These are phyloP conservation scores for Kazachstania martiniae DNA, from an alignment of 805 yeast genomes.

Conservation along the genomic window DNA sequence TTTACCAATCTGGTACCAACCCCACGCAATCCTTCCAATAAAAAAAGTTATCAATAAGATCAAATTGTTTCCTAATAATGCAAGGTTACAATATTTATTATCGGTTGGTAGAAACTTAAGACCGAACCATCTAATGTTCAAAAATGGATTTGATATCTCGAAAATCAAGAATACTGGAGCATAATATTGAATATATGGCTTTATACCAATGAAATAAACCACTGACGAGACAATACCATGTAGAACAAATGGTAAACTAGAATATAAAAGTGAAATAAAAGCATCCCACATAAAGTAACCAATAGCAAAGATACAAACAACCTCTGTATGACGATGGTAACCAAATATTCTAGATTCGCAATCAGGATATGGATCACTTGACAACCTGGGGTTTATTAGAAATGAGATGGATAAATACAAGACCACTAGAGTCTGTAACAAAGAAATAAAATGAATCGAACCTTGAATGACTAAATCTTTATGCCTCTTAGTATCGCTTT, in stretches of 20 bases:
- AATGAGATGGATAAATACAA: constrained; percentile 30
- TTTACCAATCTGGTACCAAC: constrained; percentile 52
- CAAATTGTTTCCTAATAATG: constrained; percentile 31
- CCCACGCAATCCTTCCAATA: constrained; percentile 67
- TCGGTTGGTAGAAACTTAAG: constrained; percentile 17
- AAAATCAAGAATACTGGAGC: constrained; percentile 70
- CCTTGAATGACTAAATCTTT: constrained; percentile 18
- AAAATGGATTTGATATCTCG: constrained; percentile 83
- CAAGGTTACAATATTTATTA: constrained; percentile 30
- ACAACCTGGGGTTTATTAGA: constrained; percentile 5
- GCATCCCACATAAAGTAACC: constrained; percentile 89
- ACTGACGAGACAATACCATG: constrained; percentile 65
- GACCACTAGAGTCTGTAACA: constrained; percentile 63
- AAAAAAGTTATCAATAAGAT: constrained; percentile 56
- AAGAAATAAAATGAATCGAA: constrained; percentile 62
- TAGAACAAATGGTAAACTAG: constrained; percentile 54
- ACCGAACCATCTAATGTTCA: constrained; percentile 81
- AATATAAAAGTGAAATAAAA: constrained; percentile 48
- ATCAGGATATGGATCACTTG: constrained; percentile 9
- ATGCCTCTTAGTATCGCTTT: constrained; percentile 7
- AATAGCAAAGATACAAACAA: constrained; percentile 33
- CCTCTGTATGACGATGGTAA: constrained; percentile 16
- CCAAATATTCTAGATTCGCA: constrained; percentile 20
- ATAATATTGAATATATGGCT: constrained; percentile 68
- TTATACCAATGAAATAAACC: constrained; percentile 53